These are phyloP conservation scores for Xylaria longipes DNA, from an alignment of 495 filamentous ascomycete species.

Conservation along the genomic window DNA sequence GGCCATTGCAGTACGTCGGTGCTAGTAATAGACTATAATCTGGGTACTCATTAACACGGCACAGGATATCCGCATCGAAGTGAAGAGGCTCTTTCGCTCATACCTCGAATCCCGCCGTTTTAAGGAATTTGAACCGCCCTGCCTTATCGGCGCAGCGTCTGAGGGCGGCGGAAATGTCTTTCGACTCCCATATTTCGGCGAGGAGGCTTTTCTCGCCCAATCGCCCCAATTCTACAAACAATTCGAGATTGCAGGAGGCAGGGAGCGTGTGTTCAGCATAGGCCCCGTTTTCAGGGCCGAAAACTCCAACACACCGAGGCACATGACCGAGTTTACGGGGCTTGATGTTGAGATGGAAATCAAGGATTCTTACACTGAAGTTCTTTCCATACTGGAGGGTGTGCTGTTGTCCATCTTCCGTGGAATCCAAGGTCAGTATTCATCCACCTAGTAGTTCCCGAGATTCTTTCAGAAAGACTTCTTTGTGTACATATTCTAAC, in stretches of 20 bases:
- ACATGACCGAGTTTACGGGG: constrained; percentile 95
- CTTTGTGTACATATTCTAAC: background rate
- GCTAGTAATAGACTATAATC: background rate
- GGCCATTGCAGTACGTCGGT: constrained; percentile 64
- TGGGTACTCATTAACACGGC: background rate
- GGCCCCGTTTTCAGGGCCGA: constrained; percentile 95
- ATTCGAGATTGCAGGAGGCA: constrained; percentile 90
- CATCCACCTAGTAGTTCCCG: constrained; percentile 48
- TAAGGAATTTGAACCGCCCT: constrained; percentile 87
- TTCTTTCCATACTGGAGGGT: constrained; percentile 77
- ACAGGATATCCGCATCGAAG: constrained; percentile 73
- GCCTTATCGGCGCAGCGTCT: constrained; percentile 86
- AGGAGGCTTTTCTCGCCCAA: constrained; percentile 84
- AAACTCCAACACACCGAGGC: constrained; percentile 94
- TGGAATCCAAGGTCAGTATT: constrained; percentile 63
- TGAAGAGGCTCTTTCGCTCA: constrained; percentile 78
- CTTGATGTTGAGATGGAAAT: constrained; percentile 99
- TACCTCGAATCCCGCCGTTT: constrained; percentile 80
- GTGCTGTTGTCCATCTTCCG: constrained; percentile 90
- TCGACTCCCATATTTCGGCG: constrained; percentile 87
- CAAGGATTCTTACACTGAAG: constrained; percentile 85
- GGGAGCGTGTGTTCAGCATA: constrained; percentile 87
- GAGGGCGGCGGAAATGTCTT: constrained; percentile 96
- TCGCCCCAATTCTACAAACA: constrained; percentile 94
- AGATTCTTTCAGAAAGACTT: background rate